Percentiles rank a stretch among this genome's conserved stretches.
These are phyloP conservation scores for Ottelia alismoides DNA, from an alignment of 106 monocot species.

Conservation along the genomic window DNA sequence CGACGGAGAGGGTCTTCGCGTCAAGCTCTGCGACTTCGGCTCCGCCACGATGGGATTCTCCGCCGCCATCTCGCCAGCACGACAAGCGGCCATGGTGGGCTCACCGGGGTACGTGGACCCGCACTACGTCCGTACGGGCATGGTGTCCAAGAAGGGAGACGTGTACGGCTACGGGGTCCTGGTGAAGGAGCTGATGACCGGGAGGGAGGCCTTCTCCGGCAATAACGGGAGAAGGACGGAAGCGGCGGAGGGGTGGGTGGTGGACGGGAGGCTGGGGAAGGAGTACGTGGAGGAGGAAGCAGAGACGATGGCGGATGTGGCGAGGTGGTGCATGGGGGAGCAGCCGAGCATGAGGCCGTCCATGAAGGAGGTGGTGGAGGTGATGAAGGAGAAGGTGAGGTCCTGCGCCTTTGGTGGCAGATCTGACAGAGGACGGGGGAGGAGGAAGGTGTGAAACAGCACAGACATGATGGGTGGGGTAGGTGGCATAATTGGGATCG, in stretches of 20 bases:
- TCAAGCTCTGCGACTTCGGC: constrained; percentile 68
- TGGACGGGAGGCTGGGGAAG: constrained; percentile 36
- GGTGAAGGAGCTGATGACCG: constrained; percentile 36
- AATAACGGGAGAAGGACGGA: not conserved
- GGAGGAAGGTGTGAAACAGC: too few relatives aligned
- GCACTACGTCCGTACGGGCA: constrained; percentile 10
- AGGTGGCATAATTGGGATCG: too few relatives aligned
- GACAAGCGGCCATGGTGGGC: too few relatives aligned
- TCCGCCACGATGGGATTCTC: constrained; percentile 44
- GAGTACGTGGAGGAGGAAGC: constrained; percentile 41
- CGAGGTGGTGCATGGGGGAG: constrained; percentile 37
- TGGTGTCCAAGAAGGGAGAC: constrained; percentile 62
- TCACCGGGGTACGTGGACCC: constrained; percentile 27
- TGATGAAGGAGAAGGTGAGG: constrained; percentile 32
- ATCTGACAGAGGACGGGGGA: too few relatives aligned
- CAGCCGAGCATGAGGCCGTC: constrained; percentile 67
- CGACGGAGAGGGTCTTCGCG: constrained; percentile 18
- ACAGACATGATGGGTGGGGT: too few relatives aligned
- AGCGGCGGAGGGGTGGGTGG: constrained; percentile 10
- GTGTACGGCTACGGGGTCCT: constrained; percentile 80
- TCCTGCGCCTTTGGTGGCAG: too few relatives aligned
- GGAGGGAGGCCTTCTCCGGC: constrained; percentile 5
- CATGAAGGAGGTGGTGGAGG: constrained; percentile 50
- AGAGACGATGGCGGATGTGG: constrained; percentile 28
- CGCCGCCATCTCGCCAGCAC: constrained; percentile 22